Base-by-base conservation (phyloP, 2,329 filamentous ascomycete genomes). In the Ceratocystis cacaofunesta region DNA sequence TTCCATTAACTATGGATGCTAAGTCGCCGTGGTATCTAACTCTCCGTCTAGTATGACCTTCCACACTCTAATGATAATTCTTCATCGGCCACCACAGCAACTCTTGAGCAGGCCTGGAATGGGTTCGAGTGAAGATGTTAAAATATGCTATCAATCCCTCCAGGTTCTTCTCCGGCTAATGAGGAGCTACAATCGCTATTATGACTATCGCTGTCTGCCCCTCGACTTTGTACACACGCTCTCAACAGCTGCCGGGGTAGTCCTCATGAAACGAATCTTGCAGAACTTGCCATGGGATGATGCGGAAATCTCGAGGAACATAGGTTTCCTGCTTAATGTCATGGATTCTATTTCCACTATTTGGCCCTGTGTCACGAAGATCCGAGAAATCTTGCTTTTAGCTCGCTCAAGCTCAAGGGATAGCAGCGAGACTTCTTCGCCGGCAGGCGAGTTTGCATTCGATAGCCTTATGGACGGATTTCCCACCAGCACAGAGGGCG, bases 271-370 rank as follows among this genome's bases (percentile, higher is more conserved):
- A 63, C 72, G 77, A 1, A 76, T 76, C 65, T 72, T 80, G 48
- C 73, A 77, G 36, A 70, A 72, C 6, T 72, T 74, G 0, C 72
- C 75, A 0, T 76, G 75, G 74, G 73, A 74, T 43, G 77, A 79
- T 67, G 70, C 72, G 0, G 73, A 80, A 61, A 79, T 85, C 32
- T 76, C 81, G 0, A 74, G 74, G 32, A 77, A 79, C 19, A 73
- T 86, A 28, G 77, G 78, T 7, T 74, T 78, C 17, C 74, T 78
- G n/a, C 71, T 78, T 0, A 77, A 81, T 3, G 78, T 78, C 44
- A 79, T 83, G 68, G 74, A 79, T 43, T 74, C 76, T n/a, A 79
- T 85, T 43, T 75, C 83, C 36, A 74, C 78, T 50, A 78, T 77
- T 6, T 80, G 76, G 75, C 76, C 77, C 5, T 79, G 77, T 68